These are phyloP conservation scores for Athelia psychrophila DNA, from an alignment of 1,284 basidiomycete genomes.

Conservation along the genomic window DNA sequence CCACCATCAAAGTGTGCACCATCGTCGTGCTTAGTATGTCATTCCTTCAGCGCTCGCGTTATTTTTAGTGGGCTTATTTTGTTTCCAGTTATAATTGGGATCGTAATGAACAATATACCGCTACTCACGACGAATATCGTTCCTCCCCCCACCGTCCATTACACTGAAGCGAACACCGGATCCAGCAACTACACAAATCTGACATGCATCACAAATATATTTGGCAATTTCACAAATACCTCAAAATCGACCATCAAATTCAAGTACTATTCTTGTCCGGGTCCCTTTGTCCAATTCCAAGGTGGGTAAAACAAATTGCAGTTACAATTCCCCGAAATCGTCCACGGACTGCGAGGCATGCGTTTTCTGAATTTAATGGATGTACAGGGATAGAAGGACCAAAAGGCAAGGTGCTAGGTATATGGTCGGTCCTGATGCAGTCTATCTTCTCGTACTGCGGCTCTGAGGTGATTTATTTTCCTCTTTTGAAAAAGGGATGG, in stretches of 20 bases:
- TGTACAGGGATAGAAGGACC: background rate
- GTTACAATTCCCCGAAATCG: too few species aligned
- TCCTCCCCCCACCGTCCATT: background rate
- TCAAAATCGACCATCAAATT: background rate
- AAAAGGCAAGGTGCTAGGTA: background rate
- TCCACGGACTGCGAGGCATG: too few species aligned
- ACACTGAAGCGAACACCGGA: too few species aligned
- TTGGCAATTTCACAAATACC: background rate
- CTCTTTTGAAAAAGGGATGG: too few species aligned
- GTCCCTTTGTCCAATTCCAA: background rate
- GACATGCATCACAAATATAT: background rate
- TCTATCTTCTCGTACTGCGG: background rate
- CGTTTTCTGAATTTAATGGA: too few species aligned
- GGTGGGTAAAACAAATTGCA: too few species aligned
- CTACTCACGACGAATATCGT: background rate
- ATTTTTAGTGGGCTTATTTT: background rate
- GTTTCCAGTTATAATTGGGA: background rate
- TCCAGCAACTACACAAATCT: background rate
- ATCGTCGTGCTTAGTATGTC: background rate
- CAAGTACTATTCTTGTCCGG: background rate
- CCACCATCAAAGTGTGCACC: background rate
- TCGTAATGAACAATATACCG: background rate
- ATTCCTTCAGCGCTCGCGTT: background rate
- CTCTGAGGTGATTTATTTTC: background rate
- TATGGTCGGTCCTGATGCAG: background rate